These are phyloP conservation scores for Barbarea vulgaris DNA, from an alignment of 345 rosid genomes.

Conservation along the genomic window DNA sequence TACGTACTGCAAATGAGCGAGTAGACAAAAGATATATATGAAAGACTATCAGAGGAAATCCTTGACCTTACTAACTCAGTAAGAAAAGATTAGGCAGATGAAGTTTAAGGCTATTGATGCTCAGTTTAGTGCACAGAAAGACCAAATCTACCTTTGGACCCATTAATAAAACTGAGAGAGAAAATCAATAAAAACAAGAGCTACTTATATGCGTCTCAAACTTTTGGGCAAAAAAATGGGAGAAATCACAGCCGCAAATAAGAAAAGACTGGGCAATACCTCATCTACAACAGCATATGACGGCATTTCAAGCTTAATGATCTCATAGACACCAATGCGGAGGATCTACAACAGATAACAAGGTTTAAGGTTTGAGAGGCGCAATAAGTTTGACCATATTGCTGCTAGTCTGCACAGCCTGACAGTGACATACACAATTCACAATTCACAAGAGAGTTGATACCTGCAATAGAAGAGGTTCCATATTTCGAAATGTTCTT, in stretches of 20 bases:
- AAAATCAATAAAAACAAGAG: background rate
- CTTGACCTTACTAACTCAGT: constrained; percentile 2
- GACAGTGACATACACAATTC: background rate
- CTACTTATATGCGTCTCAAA: too few relatives aligned
- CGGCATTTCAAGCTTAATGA: constrained; percentile 92
- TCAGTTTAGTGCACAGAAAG: constrained; percentile 7
- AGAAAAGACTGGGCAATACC: constrained; percentile 44
- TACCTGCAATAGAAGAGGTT: constrained; percentile 95
- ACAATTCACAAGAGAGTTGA: constrained; percentile 6
- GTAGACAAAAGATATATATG: too few relatives aligned
- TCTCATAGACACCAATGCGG: constrained; percentile 87
- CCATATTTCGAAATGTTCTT: constrained; percentile 70
- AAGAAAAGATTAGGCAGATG: background rate
- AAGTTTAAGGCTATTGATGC: background rate
- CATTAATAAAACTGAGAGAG: constrained; percentile 1
- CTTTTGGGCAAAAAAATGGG: too few relatives aligned
- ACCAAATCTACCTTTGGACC: background rate
- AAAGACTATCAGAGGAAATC: constrained; percentile 23
- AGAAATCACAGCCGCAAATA: too few relatives aligned
- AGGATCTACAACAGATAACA: constrained; percentile 61
- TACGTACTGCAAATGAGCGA: constrained; percentile 64
- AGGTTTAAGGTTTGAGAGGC: background rate
- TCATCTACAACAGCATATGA: constrained; percentile 95
- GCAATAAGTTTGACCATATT: background rate
- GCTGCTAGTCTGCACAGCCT: constrained; percentile 2